These are phyloP conservation scores for Lasiodiplodia citricola DNA, from an alignment of 2,329 filamentous ascomycete genomes.

Conservation along the genomic window DNA sequence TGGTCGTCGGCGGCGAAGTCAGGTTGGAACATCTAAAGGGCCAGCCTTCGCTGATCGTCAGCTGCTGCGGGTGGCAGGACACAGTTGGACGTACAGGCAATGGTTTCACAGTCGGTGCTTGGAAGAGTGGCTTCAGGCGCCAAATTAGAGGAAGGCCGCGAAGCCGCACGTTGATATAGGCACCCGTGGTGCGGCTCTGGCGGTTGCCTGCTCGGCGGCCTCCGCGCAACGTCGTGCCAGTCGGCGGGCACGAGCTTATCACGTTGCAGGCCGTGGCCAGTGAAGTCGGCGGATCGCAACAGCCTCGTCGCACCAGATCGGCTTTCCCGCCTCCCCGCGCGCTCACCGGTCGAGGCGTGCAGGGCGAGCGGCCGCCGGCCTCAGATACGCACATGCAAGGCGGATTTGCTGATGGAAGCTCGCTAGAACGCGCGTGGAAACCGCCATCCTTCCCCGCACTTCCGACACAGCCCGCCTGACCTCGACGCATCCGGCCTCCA, in stretches of 20 bases:
- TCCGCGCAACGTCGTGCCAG: constrained; percentile 2
- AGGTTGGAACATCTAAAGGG: background rate
- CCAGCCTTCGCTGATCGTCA: constrained; percentile 1
- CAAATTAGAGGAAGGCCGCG: background rate
- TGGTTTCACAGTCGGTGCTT: background rate
- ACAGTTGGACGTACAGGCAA: constrained; percentile 1
- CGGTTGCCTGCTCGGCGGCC: constrained; percentile 16
- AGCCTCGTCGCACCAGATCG: constrained; percentile 10
- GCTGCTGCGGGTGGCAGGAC: background rate
- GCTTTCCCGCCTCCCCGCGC: constrained; percentile 15
- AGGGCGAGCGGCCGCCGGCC: background rate
- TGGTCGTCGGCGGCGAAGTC: background rate
- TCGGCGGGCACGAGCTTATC: constrained; percentile 12
- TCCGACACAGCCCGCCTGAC: too few relatives aligned
- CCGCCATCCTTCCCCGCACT: background rate
- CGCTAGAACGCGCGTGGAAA: constrained; percentile 14
- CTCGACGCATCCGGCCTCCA: too few relatives aligned
- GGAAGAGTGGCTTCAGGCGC: constrained; percentile 5
- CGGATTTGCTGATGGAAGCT: background rate
- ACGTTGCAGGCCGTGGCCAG: constrained; percentile 8
- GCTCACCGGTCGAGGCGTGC: constrained; percentile 20
- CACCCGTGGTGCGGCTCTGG: constrained; percentile 13
- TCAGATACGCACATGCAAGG: background rate
- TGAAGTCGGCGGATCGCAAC: background rate
- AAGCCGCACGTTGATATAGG: background rate